Percentiles rank a stretch among this genome's conserved stretches.
These are phyloP conservation scores for Vitis hybrid DNA, from an alignment of 177 flowering plant genomes.

Conservation along the genomic window DNA sequence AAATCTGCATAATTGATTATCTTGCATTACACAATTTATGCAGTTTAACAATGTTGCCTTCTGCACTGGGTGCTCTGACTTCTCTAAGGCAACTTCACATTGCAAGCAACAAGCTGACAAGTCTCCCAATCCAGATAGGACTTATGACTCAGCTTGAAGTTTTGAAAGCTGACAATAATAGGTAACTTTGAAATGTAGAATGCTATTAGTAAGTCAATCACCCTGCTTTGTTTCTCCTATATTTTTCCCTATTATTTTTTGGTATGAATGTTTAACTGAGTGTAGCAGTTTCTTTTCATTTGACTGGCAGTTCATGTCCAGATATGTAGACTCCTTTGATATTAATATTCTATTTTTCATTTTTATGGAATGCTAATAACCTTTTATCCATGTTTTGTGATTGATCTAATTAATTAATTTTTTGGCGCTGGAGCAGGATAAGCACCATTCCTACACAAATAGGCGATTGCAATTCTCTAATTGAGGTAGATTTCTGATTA, in stretches of 20 bases:
- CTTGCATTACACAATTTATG: slow-evolving; percentile 14
- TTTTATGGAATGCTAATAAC: background rate
- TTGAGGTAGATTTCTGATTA: slow-evolving; percentile 54
- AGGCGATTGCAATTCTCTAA: slow-evolving; percentile 62
- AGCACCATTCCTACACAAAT: slow-evolving; percentile 50
- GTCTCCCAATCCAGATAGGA: slow-evolving; percentile 81
- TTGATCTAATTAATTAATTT: background rate
- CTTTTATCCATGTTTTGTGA: background rate
- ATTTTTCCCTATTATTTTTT: no score
- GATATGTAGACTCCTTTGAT: no score
- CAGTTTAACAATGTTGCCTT: slow-evolving; percentile 74
- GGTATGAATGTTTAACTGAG: no score
- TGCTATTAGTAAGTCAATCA: background rate
- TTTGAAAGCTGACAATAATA: slow-evolving; percentile 67
- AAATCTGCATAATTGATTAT: slow-evolving; percentile 7
- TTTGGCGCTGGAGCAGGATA: slow-evolving; percentile 42
- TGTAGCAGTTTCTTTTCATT: no score
- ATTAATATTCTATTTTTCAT: no score
- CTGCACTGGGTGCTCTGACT: slow-evolving; percentile 62
- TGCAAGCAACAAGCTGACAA: slow-evolving; percentile 57
- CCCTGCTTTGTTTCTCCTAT: background rate
- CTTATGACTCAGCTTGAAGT: slow-evolving; percentile 55
- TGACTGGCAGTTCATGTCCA: no score
- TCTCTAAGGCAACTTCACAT: slow-evolving; percentile 60
- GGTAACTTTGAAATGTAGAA: slow-evolving; percentile 36